Evolutionary conservation across 352 stramenopile genomes (phyloP), one percentile per base, ranked within the genome.

Genomic region (Phytophthora tubulina): DNA sequence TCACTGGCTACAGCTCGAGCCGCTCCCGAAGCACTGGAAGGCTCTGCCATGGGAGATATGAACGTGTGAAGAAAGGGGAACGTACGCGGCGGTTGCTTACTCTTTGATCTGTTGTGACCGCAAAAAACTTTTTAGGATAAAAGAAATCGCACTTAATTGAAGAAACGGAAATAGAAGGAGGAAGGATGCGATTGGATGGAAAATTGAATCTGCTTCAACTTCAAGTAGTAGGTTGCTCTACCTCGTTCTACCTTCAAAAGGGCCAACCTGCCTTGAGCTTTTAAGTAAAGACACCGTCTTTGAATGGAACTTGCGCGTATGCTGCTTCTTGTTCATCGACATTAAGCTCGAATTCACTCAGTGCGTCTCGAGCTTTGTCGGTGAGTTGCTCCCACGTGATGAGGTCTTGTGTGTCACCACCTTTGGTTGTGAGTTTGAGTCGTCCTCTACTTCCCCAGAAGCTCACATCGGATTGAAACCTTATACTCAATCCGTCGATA

Each of bases 1-100:
- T 73, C 58, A 4, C 27, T 59, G 38, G 35, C 51, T 64, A 68
- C 67, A 48, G 45, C 3, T 61, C 17, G 11, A 7, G 8, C 33
- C 6, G 4, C 7, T 14, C 31, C 21, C 8, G 54, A 31, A 13
- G 46, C 36, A 38, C 42, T 70, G 48, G 63, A 50, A 55, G 58
- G 33, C 59, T 79, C 72, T 62, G 67, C 8, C 72, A 79, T 79
- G 5, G 42, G 35, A 59, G 45, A 33, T 35, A 65, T 14, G 30
- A 57, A 8, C 33, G 39, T 27, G 45, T 9, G 0, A 57, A 64
- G 35, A 38, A 3, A 51, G 36, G n/a, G 36, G 36, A 55, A 68
- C 36, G 14, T 38, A 38, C 14, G 42, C 42, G 53, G 30, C 36
- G 17, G 51, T 56, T 50, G 36, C n/a, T 63, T 46, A 9, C 36